These are phyloP conservation scores for Phytophthora melonis DNA, from an alignment of 352 stramenopile genomes.

Conservation along the genomic window DNA sequence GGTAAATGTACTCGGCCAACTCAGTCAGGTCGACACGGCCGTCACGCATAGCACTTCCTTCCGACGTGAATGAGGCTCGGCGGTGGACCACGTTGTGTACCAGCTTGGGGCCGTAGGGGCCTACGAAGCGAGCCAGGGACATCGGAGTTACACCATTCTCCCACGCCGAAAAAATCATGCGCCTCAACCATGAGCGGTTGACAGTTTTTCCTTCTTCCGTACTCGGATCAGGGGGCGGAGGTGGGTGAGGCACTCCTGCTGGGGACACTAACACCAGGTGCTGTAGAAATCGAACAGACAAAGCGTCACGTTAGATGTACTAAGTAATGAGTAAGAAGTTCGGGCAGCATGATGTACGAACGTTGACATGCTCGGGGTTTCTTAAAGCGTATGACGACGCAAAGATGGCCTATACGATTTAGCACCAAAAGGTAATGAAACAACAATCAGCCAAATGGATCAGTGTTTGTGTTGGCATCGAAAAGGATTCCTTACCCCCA, in stretches of 20 bases:
- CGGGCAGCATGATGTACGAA: conserved; percentile 32
- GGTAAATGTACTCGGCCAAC: conserved; percentile 82
- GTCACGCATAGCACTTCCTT: conserved; percentile 72
- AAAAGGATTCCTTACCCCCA: conserved; percentile 58
- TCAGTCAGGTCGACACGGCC: conserved; percentile 70
- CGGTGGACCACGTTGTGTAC: conserved; percentile 70
- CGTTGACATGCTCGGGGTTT: conserved; percentile 67
- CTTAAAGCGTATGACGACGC: conserved; percentile 77
- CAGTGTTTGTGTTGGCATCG: background rate
- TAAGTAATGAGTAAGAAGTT: background rate
- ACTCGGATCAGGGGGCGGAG: conserved; percentile 50
- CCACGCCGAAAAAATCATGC: conserved; percentile 66
- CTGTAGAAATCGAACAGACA: conserved; percentile 29
- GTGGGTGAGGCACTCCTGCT: conserved; percentile 67
- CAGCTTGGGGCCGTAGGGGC: conserved; percentile 81
- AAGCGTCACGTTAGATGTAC: conserved; percentile 1
- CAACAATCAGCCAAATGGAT: background rate
- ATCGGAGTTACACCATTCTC: conserved; percentile 79
- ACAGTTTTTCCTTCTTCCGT: conserved; percentile 46
- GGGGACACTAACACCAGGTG: conserved; percentile 83
- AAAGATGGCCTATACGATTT: conserved; percentile 71
- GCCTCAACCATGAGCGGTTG: conserved; percentile 63
- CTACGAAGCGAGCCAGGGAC: conserved; percentile 73
- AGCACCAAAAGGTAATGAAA: background rate
- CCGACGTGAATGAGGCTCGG: conserved; percentile 82